Base-by-base conservation (phyloP, 805 yeast genomes). In the Sungouiella thailandica region DNA sequence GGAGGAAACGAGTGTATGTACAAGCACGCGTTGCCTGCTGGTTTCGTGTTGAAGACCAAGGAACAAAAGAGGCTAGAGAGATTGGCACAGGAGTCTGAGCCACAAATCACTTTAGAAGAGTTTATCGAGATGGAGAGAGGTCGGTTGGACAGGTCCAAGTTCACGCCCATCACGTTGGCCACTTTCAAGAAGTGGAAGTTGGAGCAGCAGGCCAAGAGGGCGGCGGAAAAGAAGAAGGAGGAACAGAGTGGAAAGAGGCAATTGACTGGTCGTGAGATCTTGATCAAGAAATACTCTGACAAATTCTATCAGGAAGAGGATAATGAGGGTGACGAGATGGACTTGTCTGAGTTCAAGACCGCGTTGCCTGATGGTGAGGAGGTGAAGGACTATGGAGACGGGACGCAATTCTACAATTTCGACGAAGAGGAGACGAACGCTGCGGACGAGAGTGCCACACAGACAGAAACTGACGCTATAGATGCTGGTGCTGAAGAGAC, bases 1-100 rank as follows among this genome's bases (percentile, higher is more conserved):
- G 89, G 90, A 25, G 97, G 96, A 46, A 78, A 83, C 41, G 82
- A 77, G 40, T 93, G 99, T 76, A 90, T 82, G 69, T 93, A 93
- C 68, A 80, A 77, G 61, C 99, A 93, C 62, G 83, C 97, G 7
- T 71, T 93, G 53, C 99, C 99, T 25, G 89, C 94, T 29, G 99
- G 98, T 1, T 94, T 88, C 61, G 94, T 86, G 38, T 75, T 93
- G 65, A 93, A 93, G 72, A 94, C 98, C 23, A 90, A 89, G 63
- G 98, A 93, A 57, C 96, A 93, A 60, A 83, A 85, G 72, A 75
- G 88, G 54, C 65, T 86, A 53, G 98, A 93, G 61, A 82, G 80
- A 52, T 70, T 82, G 58, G 96, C 95, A 5, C 72, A 78, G 16
- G 96, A 86, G 34, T 69, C 75, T 35, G 86, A 84, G 52, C 96